Base-by-base conservation (phyloP, 768 basidiomycete genomes). In the Rhodotorula babjevae region DNA sequence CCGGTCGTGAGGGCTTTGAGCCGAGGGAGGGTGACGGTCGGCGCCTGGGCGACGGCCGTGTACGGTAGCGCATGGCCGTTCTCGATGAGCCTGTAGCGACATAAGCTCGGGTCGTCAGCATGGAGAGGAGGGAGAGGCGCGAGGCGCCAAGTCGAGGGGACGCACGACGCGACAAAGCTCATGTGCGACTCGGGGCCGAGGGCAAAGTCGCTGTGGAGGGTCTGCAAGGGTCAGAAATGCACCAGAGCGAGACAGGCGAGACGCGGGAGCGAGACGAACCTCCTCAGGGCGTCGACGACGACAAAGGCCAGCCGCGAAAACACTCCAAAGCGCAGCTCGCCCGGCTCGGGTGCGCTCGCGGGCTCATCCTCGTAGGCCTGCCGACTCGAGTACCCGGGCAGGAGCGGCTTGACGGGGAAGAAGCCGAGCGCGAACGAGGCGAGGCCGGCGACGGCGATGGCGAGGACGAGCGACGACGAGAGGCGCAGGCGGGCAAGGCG, bases 1-100 rank as follows among this genome's bases (percentile, higher is more conserved):
- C 94, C 95, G 0, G 95, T 97, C 0, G 92, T 94, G 53, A 98
- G 82, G 0, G 88, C 95, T 78, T 98, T 98, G 74, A 98, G 88
- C 7, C 95, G 86, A 79, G 96, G 94, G 44, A 97, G 84, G 0
- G 94, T 97, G 0, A 91, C 87, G 0, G 95, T 98, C 0, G 95
- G 95, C 0, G 95, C 92, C 78, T 96, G 93, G 0, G 92, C 87
- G 80, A 90, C 88, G 3, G 92, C 85, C 78, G 96, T 90, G 81
- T 92, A 94, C 40, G 96, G 83, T 78, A 93, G 87, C 0, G 93
- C 94, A 59, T 87, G 85, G 47, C 83, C 80, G 0, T 92, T 90
- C 21, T 85, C 40, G 63, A 75, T 19, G 56, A 71, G 60, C 0
- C 74, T 75, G 57, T 5, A 15, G 12, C 9, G 46, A 16, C 40